Base-by-base conservation (phyloP, 495 filamentous ascomycete genomes). In the Chaetomium cochliodes region DNA sequence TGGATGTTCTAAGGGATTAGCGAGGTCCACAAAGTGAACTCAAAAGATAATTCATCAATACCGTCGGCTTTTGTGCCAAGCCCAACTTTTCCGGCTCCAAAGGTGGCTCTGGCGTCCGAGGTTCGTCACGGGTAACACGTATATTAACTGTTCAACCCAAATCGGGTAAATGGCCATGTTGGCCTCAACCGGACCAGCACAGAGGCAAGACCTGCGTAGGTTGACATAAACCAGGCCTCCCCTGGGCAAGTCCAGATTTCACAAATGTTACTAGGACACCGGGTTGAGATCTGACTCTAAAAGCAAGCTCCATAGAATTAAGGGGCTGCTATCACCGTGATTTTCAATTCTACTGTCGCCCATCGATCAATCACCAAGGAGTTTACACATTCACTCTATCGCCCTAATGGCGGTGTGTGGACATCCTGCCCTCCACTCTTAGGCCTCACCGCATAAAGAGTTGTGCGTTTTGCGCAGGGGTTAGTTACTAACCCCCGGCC, bases 91-190 rank as follows among this genome's bases (percentile, higher is more conserved):
- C 15, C 28, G 28, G 52, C 28, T 8, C 15, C 30, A 33, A 33
- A n/a, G n/a, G 16, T 30, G 28, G 37, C 52, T 11, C 52, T 55
- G 26, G 8, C 1, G 4, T 13, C 26, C 26, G 20, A 54, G 25
- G 16, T 20, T 55, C 6, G 30, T 55, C 33, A 37, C 33, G 33
- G 33, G 33, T 37, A 39, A 46, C 54, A 58, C 39, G 22, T 39
- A 28, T 25, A 46, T 46, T 58, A 20, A 7, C 33, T 37, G 1
- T 37, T 37, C 5, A 37, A 26, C 56, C 41, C 39, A 58, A 8
- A 58, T 44, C 56, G 56, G 56, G 56, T 58, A 58, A 58, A 58
- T 58, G 56, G 56, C 37, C 56, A 58, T 44, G 56, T 22, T 58
- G 56, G 56, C 56, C 41, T 46, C 39, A 58, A 46, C 23, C 7